Evolutionary conservation across 352 stramenopile genomes (phyloP).

Genomic region (Pythium grandisporangium): DNA sequence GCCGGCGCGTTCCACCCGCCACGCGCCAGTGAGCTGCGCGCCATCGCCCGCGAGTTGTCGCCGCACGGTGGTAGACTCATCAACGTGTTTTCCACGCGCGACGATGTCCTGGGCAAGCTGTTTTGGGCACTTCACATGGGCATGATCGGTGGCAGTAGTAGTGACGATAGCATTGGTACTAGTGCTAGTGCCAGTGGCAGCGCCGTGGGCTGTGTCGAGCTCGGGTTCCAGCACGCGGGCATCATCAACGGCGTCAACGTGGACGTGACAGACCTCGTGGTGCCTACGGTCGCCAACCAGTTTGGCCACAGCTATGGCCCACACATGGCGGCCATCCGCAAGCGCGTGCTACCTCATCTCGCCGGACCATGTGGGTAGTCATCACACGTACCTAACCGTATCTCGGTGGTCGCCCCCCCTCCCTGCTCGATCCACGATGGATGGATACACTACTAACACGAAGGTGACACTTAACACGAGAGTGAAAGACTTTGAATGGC

Average conservation of each 20-base stretch:
- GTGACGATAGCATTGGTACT: too few relatives aligned
- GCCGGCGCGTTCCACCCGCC: slow-evolving; percentile 58
- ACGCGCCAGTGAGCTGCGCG: slow-evolving; percentile 20
- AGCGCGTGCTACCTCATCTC: slow-evolving; percentile 32
- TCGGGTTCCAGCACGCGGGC: slow-evolving; percentile 10
- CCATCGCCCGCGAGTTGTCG: slow-evolving; percentile 25
- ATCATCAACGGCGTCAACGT: slow-evolving; percentile 31
- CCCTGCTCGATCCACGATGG: too few relatives aligned
- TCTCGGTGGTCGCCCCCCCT: too few relatives aligned
- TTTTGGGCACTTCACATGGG: slow-evolving; percentile 67
- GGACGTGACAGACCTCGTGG: slow-evolving; percentile 60
- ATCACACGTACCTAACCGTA: too few relatives aligned
- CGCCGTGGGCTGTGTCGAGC: slow-evolving; percentile 44
- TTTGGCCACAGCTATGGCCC: slow-evolving; percentile 74
- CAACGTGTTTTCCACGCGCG: slow-evolving; percentile 72
- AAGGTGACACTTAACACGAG: slow-evolving; percentile 17
- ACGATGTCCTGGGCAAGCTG: slow-evolving; percentile 65
- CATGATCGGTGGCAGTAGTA: slow-evolving; percentile 7
- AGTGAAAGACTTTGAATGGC: background rate
- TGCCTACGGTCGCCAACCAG: slow-evolving; percentile 44
- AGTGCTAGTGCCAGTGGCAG: too few relatives aligned
- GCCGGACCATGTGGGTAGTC: too few relatives aligned
- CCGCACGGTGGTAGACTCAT: slow-evolving; percentile 41
- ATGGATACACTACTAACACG: too few relatives aligned
- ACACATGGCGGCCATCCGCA: slow-evolving; percentile 55